These are phyloP conservation scores for Noccaea bulbosa DNA, from an alignment of 345 rosid species.

Conservation along the genomic window DNA sequence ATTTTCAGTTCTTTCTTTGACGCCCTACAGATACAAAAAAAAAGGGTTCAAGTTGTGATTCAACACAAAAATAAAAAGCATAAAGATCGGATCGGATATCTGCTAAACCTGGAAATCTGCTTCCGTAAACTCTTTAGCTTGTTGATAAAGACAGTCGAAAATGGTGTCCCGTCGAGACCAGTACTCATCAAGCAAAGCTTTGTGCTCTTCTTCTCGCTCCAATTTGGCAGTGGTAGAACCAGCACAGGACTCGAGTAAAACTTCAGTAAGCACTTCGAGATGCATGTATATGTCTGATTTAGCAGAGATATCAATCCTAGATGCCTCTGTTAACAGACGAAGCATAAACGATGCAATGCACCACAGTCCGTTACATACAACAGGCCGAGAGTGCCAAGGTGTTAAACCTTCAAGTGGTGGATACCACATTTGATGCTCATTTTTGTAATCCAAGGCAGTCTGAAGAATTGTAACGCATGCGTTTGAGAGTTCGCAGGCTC, in stretches of 20 bases:
- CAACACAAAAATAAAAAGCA: slow-evolving; percentile 13
- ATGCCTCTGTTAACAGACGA: slow-evolving; percentile 58
- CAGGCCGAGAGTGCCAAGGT: slow-evolving; percentile 72
- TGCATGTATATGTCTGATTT: slow-evolving; percentile 61
- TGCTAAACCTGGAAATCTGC: slow-evolving; percentile 56
- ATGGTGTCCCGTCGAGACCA: slow-evolving; percentile 77
- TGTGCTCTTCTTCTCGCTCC: slow-evolving; percentile 73
- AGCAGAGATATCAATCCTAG: slow-evolving; percentile 60
- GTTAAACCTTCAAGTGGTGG: slow-evolving; percentile 88
- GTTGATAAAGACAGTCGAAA: slow-evolving; percentile 69
- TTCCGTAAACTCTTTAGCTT: slow-evolving; percentile 58
- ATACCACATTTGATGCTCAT: slow-evolving; percentile 86
- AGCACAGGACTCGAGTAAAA: slow-evolving; percentile 71
- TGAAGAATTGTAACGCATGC: slow-evolving; percentile 69
- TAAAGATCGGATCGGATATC: no score
- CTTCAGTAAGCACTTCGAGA: slow-evolving; percentile 67
- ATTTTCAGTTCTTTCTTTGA: slow-evolving; percentile 48
- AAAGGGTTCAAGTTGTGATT: slow-evolving; percentile 21
- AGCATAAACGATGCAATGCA: slow-evolving; percentile 75
- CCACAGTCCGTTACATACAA: slow-evolving; percentile 86
- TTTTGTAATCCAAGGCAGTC: slow-evolving; percentile 67
- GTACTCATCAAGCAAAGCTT: slow-evolving; percentile 70
- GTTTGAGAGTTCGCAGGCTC: slow-evolving; percentile 80
- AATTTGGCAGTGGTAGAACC: slow-evolving; percentile 71
- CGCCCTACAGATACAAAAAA: slow-evolving; percentile 54